Evolutionary conservation across 257 asterid species (phyloP).

Genomic region (Fraxinus excelsior): DNA sequence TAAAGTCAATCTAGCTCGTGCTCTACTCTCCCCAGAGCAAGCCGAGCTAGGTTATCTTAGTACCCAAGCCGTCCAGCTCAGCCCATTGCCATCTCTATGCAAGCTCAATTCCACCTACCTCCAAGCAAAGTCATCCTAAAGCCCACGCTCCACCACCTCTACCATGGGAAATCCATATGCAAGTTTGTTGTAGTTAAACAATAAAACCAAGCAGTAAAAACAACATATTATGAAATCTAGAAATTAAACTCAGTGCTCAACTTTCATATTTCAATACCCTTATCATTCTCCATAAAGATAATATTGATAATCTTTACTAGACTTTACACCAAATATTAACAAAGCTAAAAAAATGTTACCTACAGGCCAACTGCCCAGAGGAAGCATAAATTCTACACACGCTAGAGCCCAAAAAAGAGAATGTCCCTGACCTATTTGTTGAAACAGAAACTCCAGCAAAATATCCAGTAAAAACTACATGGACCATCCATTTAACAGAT

Average conservation of each 20-base stretch:
- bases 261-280: background rate
- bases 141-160: too few species aligned
- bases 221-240: too few species aligned
- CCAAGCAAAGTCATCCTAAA: too few species aligned
- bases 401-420: background rate
- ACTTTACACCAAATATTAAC: background rate
- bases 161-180: too few species aligned
- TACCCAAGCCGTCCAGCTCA: too few species aligned
- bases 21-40: too few species aligned
- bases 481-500: slow-evolving; percentile 1
- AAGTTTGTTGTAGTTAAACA: too few species aligned
- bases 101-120: too few species aligned
- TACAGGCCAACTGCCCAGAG: background rate
- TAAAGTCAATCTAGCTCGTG: too few species aligned
- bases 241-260: background rate
- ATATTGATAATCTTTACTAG: background rate
- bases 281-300: background rate
- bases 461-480: background rate
- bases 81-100: too few species aligned
- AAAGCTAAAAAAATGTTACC: background rate
- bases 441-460: background rate
- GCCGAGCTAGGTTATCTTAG: too few species aligned
- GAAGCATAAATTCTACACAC: background rate
- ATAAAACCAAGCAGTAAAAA: too few species aligned
- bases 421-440: background rate